Evolutionary conservation across 1,284 basidiomycete genomes (phyloP), one percentile per base, ranked within the genome.

Genomic region (Puccinia hordei): DNA sequence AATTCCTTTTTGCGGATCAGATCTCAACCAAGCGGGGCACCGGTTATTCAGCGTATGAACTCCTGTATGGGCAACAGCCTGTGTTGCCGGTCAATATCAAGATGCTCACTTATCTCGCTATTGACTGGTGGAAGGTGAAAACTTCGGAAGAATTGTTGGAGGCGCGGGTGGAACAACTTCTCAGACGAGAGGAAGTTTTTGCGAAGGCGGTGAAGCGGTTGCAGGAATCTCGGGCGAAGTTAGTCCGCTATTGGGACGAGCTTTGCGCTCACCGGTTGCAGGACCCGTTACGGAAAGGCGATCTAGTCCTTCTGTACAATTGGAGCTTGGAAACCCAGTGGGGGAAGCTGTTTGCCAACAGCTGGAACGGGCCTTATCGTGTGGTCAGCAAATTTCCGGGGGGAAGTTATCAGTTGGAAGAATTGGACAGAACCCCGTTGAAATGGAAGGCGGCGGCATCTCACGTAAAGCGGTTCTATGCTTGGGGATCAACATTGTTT

Each of bases 1-100:
- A 51, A 6, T 71, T 71, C 2, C 27, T 71, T 10, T 71, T 71
- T 71, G 44, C 68, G 6, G 68, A 71, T 27, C 46, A 41, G 17
- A 71, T 51, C 24, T 49, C 68, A 3, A 46, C 35, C 6, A 68
- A 68, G 33, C 24, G 65, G 35, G 41, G 4, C 38, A 68, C 65
- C 38, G 68, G 68, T 2, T 71, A 46, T 17, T 38, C 22, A 5
- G 22, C 68, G 10, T 71, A 71, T 24, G 68, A 71, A 71, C 24
- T 41, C 4, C 38, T 71, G 9, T 46, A 49, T 49, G 68, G 68
- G 6, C 68, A 71, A 33, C n/a, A 17, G 15, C 9, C 30, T 13
- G 24, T 46, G 24, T 17, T 71, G 6, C 41, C 44, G 8, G 27
- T 71, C 1, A 27, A 71, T 38, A 2, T 71, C 8, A 41, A 71